Evolutionary conservation across 73 alveolate genomes (phyloP), one percentile per base, ranked within the genome.

Genomic region (Paramecium primaurelia): DNA sequence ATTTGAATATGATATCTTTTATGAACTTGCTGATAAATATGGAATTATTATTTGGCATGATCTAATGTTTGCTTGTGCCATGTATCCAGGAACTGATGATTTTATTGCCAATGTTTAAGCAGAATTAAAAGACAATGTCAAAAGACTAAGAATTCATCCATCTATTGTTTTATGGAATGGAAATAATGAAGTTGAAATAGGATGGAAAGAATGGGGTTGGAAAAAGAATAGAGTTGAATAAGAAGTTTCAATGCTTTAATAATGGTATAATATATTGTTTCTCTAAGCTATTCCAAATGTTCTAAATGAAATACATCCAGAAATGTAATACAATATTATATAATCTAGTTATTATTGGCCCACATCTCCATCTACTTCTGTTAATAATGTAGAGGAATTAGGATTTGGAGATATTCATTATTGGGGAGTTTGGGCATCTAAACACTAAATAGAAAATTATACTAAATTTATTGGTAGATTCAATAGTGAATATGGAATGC

Each of bases 51-150:
- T 96, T 34, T 96, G 97, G 95, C 98, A 96, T 86, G 99, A 96
- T 92, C 93, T 96, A 94, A 96, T 96, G 99, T 96, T 96, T 94
- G 97, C 99, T 10, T 95, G 98, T 87, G 97, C 99, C 42, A 90
- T 97, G 86, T 96, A 95, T 34, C 99, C 99, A 45, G 97, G 97
- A 20, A 93, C 87, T 28, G 45, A 92, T 86, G 98, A 95, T 68
- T 94, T 95, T 75, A 75, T 95, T 45, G 97, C 88, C 47, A 97
- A 96, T 84, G 95, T 96, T 6, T 69, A 92, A 59, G 88, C 89
- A 86, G 99, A 96, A 93, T 86, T 95, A 42, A 96, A 49, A 37
- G 96, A 96, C 59, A 95, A 96, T 92, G 96, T 96, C 1, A 95
- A 92, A 84, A 95, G 99, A 93, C 93, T 96, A 37, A 95, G 97